Percentiles rank a stretch among this genome's conserved stretches.
phyloP scores from a whole-genome alignment of 2,329 filamentous ascomycete species.

The Grosmannia clavigera region DNA sequence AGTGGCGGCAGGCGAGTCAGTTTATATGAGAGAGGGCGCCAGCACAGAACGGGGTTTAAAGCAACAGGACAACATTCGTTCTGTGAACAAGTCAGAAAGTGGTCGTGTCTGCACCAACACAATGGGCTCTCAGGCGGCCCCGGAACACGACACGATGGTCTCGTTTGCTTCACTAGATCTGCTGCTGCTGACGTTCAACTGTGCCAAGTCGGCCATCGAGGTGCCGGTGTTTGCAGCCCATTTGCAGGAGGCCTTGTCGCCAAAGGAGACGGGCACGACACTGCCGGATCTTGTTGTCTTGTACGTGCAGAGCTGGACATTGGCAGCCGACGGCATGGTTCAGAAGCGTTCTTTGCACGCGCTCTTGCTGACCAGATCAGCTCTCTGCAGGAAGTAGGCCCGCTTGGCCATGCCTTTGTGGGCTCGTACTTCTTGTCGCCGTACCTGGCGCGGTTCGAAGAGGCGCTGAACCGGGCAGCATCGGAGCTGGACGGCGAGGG shows the following conservation, averaged over 20 bases:
- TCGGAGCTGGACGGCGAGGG: slow-evolving; percentile 20
- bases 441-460: slow-evolving; percentile 60
- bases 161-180: slow-evolving; percentile 45
- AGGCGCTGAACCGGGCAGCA: slow-evolving; percentile 60
- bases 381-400: slow-evolving; percentile 86
- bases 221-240: slow-evolving; percentile 58
- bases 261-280: slow-evolving; percentile 15
- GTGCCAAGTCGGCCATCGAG: slow-evolving; percentile 60
- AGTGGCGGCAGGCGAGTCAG: not conserved
- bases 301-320: slow-evolving; percentile 26
- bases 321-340: too few relatives aligned
- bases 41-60: not conserved
- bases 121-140: not conserved
- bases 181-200: slow-evolving; percentile 84
- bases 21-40: not conserved
- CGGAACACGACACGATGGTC: slow-evolving; percentile 18
- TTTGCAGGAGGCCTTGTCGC: slow-evolving; percentile 45
- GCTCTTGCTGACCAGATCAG: slow-evolving; percentile 18
- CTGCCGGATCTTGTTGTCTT: slow-evolving; percentile 45
- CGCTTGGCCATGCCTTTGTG: slow-evolving; percentile 72
- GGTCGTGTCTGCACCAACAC: not conserved
- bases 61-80: not conserved
- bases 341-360: not conserved
- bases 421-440: slow-evolving; percentile 66
- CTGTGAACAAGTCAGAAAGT: not conserved